Base-by-base conservation (phyloP, 1,284 basidiomycete genomes). In the Puccinia brachypodii region DNA sequence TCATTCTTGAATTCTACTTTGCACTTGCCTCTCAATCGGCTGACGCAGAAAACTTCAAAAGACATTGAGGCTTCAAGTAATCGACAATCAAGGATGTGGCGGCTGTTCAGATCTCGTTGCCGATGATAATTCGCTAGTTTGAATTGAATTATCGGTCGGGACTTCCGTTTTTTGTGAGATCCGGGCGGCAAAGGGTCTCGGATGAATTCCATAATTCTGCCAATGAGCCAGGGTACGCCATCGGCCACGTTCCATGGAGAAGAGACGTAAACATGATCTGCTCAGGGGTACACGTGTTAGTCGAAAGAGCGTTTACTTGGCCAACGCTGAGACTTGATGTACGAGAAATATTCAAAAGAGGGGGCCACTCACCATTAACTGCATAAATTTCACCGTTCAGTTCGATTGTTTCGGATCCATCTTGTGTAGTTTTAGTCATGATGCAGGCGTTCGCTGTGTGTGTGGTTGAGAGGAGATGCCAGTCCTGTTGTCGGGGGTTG, bases 161-260 rank as follows among this genome's bases (percentile, higher is more conserved):
- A 25, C 36, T 75, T 81, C 60, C 40, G 74, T 38, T 81, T 81
- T 31, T 62, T 81, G 33, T 60, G 42, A 11, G 71, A 53, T 50
- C 60, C 60, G 47, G 14, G 28, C 36, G 60, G 19, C 22, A 33
- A n/a, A 13, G 79, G 60, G 53, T 81, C 79, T 56, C 79, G 40
- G 33, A 81, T 81, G 42, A 82, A 82, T 47, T 82, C 80, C 80
- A 82, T 82, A 8, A 82, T 76, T 68, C 80, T 50, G 0, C 80
- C 80, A n/a, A 82, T 82, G 38, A 82, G 62, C 80, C 80, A 82
- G 33, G 80, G 80, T 19, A 73, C 72, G 44, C 73, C 80, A 76
- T 82, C 80, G 33, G 79, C 53, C 58, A 72, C 40, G 68, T 81
- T 74, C 79, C 79, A 81, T 13, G 72, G 72, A 19, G 80, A 74